Base-by-base conservation (phyloP, 306 rosid species). In the Malus sylvestris region DNA sequence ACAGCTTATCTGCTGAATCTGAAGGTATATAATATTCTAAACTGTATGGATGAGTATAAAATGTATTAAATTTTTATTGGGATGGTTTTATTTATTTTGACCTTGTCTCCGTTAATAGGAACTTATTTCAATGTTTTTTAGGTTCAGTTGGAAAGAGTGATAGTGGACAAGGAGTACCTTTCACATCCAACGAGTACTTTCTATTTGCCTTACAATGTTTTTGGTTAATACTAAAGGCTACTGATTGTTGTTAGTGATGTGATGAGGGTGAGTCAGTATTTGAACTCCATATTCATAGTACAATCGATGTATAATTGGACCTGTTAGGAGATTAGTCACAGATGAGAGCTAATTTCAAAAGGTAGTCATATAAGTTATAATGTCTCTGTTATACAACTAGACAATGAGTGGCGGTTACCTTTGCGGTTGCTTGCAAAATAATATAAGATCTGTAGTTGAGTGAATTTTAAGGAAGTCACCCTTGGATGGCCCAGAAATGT, bases 121-220 rank as follows among this genome's bases (percentile, higher is more conserved):
- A 20, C 60, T 38, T 38, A 38, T 38, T 38, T 38, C 42, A 38
- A 38, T 38, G 42, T 7, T 66, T 66, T 14, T 77, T 79, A 89
- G 97, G 87, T 84, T 76, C 90, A 35, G 69, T 52, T 65, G 89
- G 83, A 67, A 84, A 73, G 42, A 25, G 72, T 74, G 88, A 89
- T 70, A 83, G 79, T 77, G 44, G 75, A 65, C 82, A 73, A 79
- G 87, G 86, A 70, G 68, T 44, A 46, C 5, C 71, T 70, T 1
- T 5, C 55, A 68, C 55, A 68, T 75, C 62, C 78, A 91, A 83
- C 16, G 82, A 80, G 97, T 91, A 91, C 72, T 85, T 82, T 64
- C 71, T 72, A 72, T 83, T 76, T 79, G 27, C 85, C 82, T 84
- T 85, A 45, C 60, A 65, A 10, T 86, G 74, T 67, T 71, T 83